These are phyloP conservation scores for Mycosphaerella arachidis DNA, from an alignment of 2,329 filamentous ascomycete species.

Conservation along the genomic window DNA sequence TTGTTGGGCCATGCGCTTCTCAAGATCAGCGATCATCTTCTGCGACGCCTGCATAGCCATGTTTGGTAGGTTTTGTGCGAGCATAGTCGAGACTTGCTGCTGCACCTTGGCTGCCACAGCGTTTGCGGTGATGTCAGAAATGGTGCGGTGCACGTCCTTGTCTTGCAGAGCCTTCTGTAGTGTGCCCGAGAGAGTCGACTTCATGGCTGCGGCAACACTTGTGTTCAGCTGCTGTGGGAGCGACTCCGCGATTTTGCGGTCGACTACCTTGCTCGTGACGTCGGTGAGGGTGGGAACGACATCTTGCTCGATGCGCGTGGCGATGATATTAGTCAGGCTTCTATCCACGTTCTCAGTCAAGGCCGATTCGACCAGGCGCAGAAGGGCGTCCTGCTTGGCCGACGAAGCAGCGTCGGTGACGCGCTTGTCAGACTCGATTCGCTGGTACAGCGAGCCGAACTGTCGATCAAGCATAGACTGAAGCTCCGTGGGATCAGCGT, in stretches of 20 bases:
- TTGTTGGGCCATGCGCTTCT: slow-evolving; percentile 54
- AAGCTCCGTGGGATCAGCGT: slow-evolving; percentile 9
- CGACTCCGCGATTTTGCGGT: slow-evolving; percentile 65
- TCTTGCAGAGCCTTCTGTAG: slow-evolving; percentile 67
- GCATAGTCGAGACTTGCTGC: slow-evolving; percentile 57
- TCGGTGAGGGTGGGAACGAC: slow-evolving; percentile 72
- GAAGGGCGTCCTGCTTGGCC: slow-evolving; percentile 65
- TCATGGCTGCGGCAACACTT: slow-evolving; percentile 67
- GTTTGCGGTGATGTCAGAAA: slow-evolving; percentile 67
- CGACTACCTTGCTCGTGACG: slow-evolving; percentile 62
- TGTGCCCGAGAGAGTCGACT: slow-evolving; percentile 62
- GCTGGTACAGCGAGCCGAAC: slow-evolving; percentile 54
- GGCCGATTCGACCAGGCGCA: slow-evolving; percentile 64
- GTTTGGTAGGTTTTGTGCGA: slow-evolving; percentile 45
- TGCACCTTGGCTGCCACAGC: slow-evolving; percentile 66
- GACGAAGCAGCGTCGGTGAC: slow-evolving; percentile 58
- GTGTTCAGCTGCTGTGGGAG: slow-evolving; percentile 63
- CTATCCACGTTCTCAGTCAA: slow-evolving; percentile 69
- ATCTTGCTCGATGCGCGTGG: slow-evolving; percentile 66
- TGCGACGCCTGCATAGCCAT: slow-evolving; percentile 52
- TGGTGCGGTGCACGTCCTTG: slow-evolving; percentile 64
- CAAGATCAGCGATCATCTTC: slow-evolving; percentile 63
- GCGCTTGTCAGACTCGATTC: slow-evolving; percentile 65
- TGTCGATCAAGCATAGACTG: slow-evolving; percentile 39
- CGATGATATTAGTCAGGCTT: slow-evolving; percentile 71